These are phyloP conservation scores for Cladobotryum protrusum DNA, from an alignment of 2,329 filamentous ascomycete genomes.

Conservation along the genomic window DNA sequence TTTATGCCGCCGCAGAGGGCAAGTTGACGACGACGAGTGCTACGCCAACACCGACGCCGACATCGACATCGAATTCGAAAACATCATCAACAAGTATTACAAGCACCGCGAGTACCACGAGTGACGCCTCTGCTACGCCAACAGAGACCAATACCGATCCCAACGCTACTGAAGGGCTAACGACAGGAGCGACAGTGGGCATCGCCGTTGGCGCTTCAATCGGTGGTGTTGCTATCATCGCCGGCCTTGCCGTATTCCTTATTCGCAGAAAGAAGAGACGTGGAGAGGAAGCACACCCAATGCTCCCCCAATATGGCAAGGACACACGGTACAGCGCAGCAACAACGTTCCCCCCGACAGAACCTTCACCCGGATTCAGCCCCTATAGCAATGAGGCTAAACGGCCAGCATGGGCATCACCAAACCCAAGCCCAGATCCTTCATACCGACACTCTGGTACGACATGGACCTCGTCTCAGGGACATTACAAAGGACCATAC, in stretches of 20 bases:
- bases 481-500: constrained; percentile 11
- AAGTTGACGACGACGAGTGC: constrained; percentile 1
- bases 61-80: neutral
- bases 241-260: constrained; percentile 19
- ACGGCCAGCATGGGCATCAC: constrained; percentile 8
- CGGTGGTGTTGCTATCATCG: constrained; percentile 23
- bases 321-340: constrained; percentile 10
- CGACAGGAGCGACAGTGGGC: constrained; percentile 32
- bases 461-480: constrained; percentile 5
- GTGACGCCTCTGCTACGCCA: constrained; percentile 12
- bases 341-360: constrained; percentile 16
- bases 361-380: constrained; percentile 16
- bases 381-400: constrained; percentile 12
- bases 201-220: constrained; percentile 33
- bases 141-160: constrained; percentile 4
- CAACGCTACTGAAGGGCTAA: constrained; percentile 20
- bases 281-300: constrained; percentile 24
- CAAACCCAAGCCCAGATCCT: constrained; percentile 8
- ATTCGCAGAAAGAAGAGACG: constrained; percentile 23
- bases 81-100: constrained; percentile 9
- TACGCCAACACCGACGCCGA: neutral
- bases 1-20: no score
- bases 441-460: constrained; percentile 7
- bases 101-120: constrained; percentile 5
- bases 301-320: constrained; percentile 20